Evolutionary conservation across 2,329 filamentous ascomycete species (phyloP).

Genomic region (Dactylellina haptotyla): DNA sequence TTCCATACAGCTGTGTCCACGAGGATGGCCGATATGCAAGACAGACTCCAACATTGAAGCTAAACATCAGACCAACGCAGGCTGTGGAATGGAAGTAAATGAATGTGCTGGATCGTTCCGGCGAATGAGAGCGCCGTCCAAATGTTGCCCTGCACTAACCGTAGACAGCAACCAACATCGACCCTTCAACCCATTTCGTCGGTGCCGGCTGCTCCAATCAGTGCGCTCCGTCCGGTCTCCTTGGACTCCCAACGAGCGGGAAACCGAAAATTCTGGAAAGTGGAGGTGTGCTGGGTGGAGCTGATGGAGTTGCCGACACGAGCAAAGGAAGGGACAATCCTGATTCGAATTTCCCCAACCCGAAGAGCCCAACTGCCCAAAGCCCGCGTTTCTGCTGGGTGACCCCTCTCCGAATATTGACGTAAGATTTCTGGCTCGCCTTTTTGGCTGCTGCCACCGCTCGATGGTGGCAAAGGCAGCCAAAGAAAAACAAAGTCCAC

Average conservation of each 20-base stretch:
- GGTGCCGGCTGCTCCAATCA: constrained; percentile 51
- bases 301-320: constrained; percentile 36
- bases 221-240: constrained; percentile 22
- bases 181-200: constrained; percentile 51
- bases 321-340: constrained; percentile 23
- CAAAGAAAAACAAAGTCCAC: neutral
- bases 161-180: constrained; percentile 37
- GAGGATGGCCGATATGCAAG: constrained; percentile 40
- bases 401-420: constrained; percentile 39
- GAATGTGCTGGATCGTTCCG: constrained; percentile 41
- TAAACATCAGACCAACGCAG: constrained; percentile 28
- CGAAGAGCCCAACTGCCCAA: constrained; percentile 3
- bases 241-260: constrained; percentile 49
- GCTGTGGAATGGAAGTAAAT: constrained; percentile 29
- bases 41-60: constrained; percentile 8
- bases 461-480: constrained; percentile 32
- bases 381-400: constrained; percentile 16
- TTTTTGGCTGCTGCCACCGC: too few relatives aligned
- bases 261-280: constrained; percentile 54
- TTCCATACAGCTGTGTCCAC: constrained; percentile 52
- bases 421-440: constrained; percentile 39
- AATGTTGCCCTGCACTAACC: constrained; percentile 25
- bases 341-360: constrained; percentile 52
- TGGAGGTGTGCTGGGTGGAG: constrained; percentile 33
- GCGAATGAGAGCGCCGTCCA: constrained; percentile 37